Conservation (phyloP, 2,329 filamentous ascomycete species). For the Trichoderma sp. region DNA sequence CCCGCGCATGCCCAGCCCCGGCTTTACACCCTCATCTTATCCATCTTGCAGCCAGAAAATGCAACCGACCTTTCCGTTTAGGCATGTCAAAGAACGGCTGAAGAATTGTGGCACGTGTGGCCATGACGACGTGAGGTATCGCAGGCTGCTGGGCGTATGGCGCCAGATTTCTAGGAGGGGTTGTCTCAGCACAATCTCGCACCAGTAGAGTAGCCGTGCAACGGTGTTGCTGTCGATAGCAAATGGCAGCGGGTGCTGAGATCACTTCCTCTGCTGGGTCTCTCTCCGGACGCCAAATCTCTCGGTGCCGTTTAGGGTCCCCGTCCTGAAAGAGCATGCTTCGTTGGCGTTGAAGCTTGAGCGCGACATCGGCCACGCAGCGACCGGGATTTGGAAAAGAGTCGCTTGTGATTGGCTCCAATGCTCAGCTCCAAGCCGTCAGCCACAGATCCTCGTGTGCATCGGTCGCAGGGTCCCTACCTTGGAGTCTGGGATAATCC, state of each 20-base stretch:
- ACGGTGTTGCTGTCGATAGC: not conserved
- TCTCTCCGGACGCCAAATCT: slow-evolving; percentile 22
- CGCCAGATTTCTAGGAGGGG: not conserved
- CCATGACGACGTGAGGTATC: slow-evolving; percentile 13
- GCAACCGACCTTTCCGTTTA: slow-evolving; percentile 24
- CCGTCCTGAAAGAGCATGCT: slow-evolving; percentile 18
- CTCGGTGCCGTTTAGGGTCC: slow-evolving; percentile 9
- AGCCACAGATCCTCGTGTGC: slow-evolving; percentile 30
- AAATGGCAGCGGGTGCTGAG: slow-evolving; percentile 3
- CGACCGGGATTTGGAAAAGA: slow-evolving; percentile 25
- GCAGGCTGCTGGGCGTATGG: not conserved
- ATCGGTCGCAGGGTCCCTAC: slow-evolving; percentile 8
- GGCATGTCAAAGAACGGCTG: slow-evolving; percentile 17
- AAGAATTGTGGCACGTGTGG: slow-evolving; percentile 8
- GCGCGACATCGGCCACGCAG: slow-evolving; percentile 31
- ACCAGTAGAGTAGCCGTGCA: not conserved
- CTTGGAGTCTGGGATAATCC: slow-evolving; percentile 17
- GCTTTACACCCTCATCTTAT: slow-evolving; percentile 25
- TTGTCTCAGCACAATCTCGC: not conserved
- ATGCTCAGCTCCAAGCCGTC: slow-evolving; percentile 28
- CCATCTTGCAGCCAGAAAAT: slow-evolving; percentile 26
- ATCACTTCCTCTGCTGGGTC: slow-evolving; percentile 12
- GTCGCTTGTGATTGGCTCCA: slow-evolving; percentile 23
- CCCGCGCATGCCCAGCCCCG: slow-evolving; percentile 18
- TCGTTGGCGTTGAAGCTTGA: slow-evolving; percentile 24